These are phyloP conservation scores for Penicillium arizonense DNA, from an alignment of 495 filamentous ascomycete species.

Conservation along the genomic window DNA sequence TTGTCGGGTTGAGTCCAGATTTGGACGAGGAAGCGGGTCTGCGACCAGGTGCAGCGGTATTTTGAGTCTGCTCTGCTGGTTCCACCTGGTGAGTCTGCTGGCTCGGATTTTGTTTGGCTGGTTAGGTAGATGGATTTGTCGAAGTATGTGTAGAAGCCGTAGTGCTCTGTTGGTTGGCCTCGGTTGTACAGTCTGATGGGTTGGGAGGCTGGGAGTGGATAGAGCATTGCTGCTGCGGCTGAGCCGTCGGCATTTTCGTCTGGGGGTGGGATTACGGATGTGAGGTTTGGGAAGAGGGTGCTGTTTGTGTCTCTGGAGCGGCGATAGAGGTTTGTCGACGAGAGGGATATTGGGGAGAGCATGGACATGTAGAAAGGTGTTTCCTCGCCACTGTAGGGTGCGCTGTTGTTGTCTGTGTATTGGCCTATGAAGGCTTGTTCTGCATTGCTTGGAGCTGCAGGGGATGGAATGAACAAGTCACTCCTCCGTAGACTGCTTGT, in stretches of 20 bases:
- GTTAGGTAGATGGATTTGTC: slow-evolving; percentile 82
- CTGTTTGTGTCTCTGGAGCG: slow-evolving; percentile 16
- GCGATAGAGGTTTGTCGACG: slow-evolving; percentile 23
- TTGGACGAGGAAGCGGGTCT: slow-evolving; percentile 83
- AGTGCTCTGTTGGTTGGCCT: slow-evolving; percentile 76
- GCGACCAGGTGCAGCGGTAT: slow-evolving; percentile 72
- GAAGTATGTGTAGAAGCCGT: slow-evolving; percentile 92
- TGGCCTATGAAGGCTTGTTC: slow-evolving; percentile 81
- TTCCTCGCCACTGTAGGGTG: slow-evolving; percentile 49
- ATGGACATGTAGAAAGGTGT: slow-evolving; percentile 54
- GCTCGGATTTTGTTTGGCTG: slow-evolving; percentile 41
- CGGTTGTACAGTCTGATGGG: slow-evolving; percentile 85
- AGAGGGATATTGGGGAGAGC: slow-evolving; percentile 30
- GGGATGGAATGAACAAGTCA: slow-evolving; percentile 52
- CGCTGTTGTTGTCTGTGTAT: slow-evolving; percentile 72
- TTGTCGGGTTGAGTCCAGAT: slow-evolving; percentile 72
- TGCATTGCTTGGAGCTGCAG: slow-evolving; percentile 60
- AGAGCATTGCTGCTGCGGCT: slow-evolving; percentile 67
- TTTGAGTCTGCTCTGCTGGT: slow-evolving; percentile 56
- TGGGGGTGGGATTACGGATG: slow-evolving; percentile 59
- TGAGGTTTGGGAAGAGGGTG: slow-evolving; percentile 46
- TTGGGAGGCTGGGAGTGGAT: slow-evolving; percentile 66
- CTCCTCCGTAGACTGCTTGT: slow-evolving; percentile 11
- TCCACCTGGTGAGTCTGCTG: slow-evolving; percentile 63
- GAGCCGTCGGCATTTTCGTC: slow-evolving; percentile 61